These are phyloP conservation scores for Podospora pseudoanserina DNA, from an alignment of 495 filamentous ascomycete species.

Conservation along the genomic window DNA sequence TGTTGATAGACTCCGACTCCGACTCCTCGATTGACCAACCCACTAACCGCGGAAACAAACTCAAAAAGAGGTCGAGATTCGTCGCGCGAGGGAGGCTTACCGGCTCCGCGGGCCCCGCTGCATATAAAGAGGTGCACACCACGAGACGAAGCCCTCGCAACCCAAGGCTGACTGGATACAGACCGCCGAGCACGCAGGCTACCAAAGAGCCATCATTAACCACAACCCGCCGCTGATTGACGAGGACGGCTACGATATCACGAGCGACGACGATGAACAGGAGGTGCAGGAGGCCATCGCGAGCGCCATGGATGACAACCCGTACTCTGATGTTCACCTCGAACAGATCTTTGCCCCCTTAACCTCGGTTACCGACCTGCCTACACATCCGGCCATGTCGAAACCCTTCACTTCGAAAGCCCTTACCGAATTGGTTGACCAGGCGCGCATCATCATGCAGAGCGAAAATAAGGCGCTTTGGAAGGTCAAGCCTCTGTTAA, in stretches of 20 bases:
- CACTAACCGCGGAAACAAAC: conserved; percentile 89
- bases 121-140: conserved; percentile 76
- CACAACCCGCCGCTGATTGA: conserved; percentile 72
- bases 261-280: conserved; percentile 73
- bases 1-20: conserved; percentile 68
- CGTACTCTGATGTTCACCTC: conserved; percentile 74
- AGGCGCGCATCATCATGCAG: conserved; percentile 65
- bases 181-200: conserved; percentile 81
- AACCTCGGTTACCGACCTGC: conserved; percentile 79
- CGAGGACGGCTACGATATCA: conserved; percentile 80
- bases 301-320: conserved; percentile 71
- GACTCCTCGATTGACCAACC: conserved; percentile 76
- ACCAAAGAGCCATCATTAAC: conserved; percentile 76
- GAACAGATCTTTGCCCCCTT: conserved; percentile 85
- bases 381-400: conserved; percentile 77
- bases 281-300: conserved; percentile 60
- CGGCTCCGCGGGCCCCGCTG: conserved; percentile 61
- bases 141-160: background rate
- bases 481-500: conserved; percentile 73
- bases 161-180: conserved; percentile 30
- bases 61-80: conserved; percentile 76
- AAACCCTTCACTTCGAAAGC: conserved; percentile 76
- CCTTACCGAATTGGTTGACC: conserved; percentile 70
- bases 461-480: conserved; percentile 72
- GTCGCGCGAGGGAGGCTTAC: conserved; percentile 73